Base-by-base conservation (phyloP, 768 basidiomycete species). In the Russula lepida region DNA sequence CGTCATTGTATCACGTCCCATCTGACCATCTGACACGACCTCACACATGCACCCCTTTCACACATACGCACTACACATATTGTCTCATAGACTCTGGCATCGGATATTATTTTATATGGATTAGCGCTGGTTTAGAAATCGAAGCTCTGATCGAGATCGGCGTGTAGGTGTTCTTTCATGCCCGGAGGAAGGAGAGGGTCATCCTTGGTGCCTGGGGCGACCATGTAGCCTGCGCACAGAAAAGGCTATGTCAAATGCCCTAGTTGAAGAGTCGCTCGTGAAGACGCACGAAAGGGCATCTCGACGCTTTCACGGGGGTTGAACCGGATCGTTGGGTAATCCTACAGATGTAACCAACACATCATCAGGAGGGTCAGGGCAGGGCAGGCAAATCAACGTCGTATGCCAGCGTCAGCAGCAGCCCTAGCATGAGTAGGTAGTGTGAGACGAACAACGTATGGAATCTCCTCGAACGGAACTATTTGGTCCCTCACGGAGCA, bases 251-350 rank as follows among this genome's bases (percentile, higher is more conserved):
- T 21, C 50, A 28, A 30, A 28, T 50, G n/a, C 13, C n/a, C 4
- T 32, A 0, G 13, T 58, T 41, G 4, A 46, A n/a, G n/a, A 43
- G 11, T 44, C 43, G 43, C 4, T 3, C 19, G 41, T 1, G 27
- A 58, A 9, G 23, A 81, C 89, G 70, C 67, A 90, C 92, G 77
- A 78, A 99, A 99, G 0, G 97, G 97, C 97, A 99, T 99, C 74
- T 98, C 93, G 6, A 98, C 92, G 47, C 88, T 89, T 72, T 99
- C 97, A 67, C 84, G 85, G 4, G 81, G 71, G 67, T 88, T 89
- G 78, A 98, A 98, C 19, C 66, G 74, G 69, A 99, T 95, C 0
- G 93, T 95, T 0, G 97, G 97, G 72, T 84, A 84, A 68, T 93
- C 88, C 91, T 95, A 59, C 25, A 19, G 2, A 25, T 17, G 33